Evolutionary conservation across 164 flowering plant species (phyloP).

Genomic region (Buxus sempervirens): DNA sequence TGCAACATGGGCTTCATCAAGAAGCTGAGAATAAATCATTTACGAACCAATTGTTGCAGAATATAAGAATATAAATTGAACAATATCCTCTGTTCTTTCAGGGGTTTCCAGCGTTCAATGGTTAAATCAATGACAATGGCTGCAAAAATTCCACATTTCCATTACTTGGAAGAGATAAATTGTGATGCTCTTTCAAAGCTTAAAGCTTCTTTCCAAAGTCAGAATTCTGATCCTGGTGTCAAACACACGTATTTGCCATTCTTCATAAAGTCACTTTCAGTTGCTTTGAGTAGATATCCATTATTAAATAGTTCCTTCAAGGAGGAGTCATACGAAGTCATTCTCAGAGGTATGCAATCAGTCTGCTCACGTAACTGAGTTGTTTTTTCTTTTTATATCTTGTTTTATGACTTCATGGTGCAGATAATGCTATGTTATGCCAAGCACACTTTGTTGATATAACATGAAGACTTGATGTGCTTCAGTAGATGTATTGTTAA

Average conservation of each 20-base stretch:
- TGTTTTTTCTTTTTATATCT: too few species aligned
- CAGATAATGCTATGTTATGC: background rate
- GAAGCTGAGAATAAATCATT: too few species aligned
- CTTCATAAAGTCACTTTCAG: constrained; percentile 81
- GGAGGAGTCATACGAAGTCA: constrained; percentile 65
- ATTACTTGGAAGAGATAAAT: constrained; percentile 88
- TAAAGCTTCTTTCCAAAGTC: constrained; percentile 61
- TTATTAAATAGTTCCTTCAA: constrained; percentile 77
- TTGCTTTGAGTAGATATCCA: constrained; percentile 80
- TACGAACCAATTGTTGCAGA: too few species aligned
- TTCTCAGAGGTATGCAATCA: constrained; percentile 60
- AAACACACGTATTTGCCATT: constrained; percentile 81
- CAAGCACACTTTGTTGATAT: background rate
- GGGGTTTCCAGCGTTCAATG: constrained; percentile 95
- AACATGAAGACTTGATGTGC: background rate
- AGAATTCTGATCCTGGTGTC: constrained; percentile 63
- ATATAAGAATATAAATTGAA: background rate
- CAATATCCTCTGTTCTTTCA: constrained; percentile 24
- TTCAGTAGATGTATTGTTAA: background rate
- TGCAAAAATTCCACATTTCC: constrained; percentile 92
- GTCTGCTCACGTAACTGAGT: background rate
- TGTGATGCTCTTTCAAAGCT: constrained; percentile 77
- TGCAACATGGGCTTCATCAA: background rate
- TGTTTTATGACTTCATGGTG: background rate
- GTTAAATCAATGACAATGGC: constrained; percentile 93